Evolutionary conservation across 2,329 filamentous ascomycete species (phyloP), one percentile per base, ranked within the genome.

Genomic region (Beauveria medogensis): DNA sequence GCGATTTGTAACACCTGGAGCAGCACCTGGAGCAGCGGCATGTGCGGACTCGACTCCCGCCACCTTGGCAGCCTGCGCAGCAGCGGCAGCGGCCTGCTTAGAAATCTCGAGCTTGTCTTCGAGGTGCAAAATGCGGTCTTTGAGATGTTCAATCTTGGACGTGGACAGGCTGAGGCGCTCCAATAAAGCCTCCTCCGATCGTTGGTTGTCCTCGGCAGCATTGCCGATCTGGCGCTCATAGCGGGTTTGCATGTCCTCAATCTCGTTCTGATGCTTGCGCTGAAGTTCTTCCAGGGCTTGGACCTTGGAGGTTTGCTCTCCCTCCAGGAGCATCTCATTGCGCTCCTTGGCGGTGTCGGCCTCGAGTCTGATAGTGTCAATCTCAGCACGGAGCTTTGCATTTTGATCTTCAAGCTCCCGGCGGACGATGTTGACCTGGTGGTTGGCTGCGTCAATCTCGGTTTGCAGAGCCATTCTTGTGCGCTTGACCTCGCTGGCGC

Each of bases 81-180:
- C 93, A 43, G 92, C 91, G 63, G 86, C 85, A 10, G 92, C 92
- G 37, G 92, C 92, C 70, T 92, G 86, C 71, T 92, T 92, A 26
- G 93, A 88, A 67, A 97, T 89, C 67, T 95, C 88, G 18, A 99
- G 82, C 73, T 92, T 93, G 72, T 97, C 92, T 72, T 97, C 91
- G 1, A 97, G 80, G 67, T 95, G 89, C 5, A 82, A 75, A 28
- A 97, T 84, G 67, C 90, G 91, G 68, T 97, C 92, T 71, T 95
- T 88, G 24, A 95, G 83, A 71, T 95, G 89, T 67, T 92, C 86
- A 4, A 88, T 85, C 79, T 93, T 96, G 61, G 91, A 90, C 9
- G 92, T 85, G 0, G 91, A 90, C 61, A 97, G 81, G 65, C 84
- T 87, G 60, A 97, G 82, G 28, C 90, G 87, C 69, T 97, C 91